Base-by-base conservation (phyloP, 2,329 filamentous ascomycete genomes). In the Botrytis deweyae region DNA sequence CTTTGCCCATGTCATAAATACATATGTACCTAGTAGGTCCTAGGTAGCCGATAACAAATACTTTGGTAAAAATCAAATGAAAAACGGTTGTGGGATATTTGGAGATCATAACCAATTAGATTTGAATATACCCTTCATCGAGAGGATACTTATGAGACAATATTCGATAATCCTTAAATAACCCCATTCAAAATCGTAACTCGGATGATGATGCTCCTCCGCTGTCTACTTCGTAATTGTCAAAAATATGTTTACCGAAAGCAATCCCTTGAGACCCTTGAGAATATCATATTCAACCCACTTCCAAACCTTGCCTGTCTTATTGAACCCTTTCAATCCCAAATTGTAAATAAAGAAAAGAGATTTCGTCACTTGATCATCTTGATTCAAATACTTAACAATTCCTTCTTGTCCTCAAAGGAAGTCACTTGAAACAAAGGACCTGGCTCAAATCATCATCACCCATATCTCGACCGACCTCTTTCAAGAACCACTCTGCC, bases 21-120 rank as follows among this genome's bases (percentile, higher is more conserved):
- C n/a, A 29, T 29, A 3, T 29, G n/a, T 58, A 18, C 52, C 52
- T 29, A 58, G 52, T 33, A 33, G 33, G 33, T 33, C 33, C 33
- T 18, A 16, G 10, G 38, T 52, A 66, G 44, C 64, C 64, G 64
- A 66, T 16, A 66, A 66, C 64, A 66, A 52, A 64, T 42, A 29
- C 52, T 58, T 29, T 58, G 52, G 52, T 29, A 25, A 29, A 42
- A 63, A 10, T 63, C 61, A n/a, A 63, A 18, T n/a, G 12, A n/a
- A 63, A 40, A 42, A 63, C 38, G 25, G 25, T 42, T 40, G 61
- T 42, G 38, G 25, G 36, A 38, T 63, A 29, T n/a, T 18, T 42
- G 2, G 14, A 42, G 22, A 5, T 3, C 20, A n/a, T 1, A 42
- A 20, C 38, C 38, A 64, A 42, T 64, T 12, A 64, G n/a, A 42